Conservation (phyloP, 2,329 filamentous ascomycete species). For the Pseudocercospora eumusae region DNA sequence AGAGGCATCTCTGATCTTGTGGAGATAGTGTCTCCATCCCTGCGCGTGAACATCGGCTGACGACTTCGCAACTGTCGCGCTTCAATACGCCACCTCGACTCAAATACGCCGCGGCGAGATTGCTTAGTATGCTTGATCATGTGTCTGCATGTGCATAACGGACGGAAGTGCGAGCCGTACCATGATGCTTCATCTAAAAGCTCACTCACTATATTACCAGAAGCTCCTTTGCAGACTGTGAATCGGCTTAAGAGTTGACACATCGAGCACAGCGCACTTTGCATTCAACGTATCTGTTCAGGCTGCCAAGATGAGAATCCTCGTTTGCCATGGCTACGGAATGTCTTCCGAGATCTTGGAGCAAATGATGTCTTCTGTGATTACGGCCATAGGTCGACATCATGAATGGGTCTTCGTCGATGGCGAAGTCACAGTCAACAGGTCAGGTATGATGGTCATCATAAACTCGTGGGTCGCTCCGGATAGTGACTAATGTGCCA, state of each 20-base stretch:
- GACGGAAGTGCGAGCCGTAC: not conserved
- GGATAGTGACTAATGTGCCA: not conserved
- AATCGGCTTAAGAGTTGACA: not conserved
- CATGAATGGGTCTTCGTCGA: slow-evolving; percentile 13
- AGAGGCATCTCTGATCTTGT: not conserved
- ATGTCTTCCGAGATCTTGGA: slow-evolving; percentile 13
- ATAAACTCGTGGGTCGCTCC: not conserved
- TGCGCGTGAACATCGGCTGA: not conserved
- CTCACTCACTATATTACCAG: not conserved
- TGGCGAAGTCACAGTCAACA: slow-evolving; percentile 13
- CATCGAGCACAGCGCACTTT: not conserved
- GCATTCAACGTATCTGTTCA: not conserved
- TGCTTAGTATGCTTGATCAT: not conserved
- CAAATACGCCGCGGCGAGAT: slow-evolving; percentile 4
- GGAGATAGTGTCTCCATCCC: not conserved
- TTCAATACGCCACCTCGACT: not conserved
- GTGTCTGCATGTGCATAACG: not conserved
- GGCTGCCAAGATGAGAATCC: slow-evolving; percentile 3
- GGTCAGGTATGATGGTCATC: slow-evolving; percentile 1
- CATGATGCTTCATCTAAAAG: not conserved
- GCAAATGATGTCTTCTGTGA: slow-evolving; percentile 4
- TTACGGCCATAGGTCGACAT: slow-evolving; percentile 1
- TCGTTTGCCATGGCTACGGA: slow-evolving; percentile 11
- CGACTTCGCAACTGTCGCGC: not conserved
- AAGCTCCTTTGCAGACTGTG: not conserved